Evolutionary conservation across 352 stramenopile species (phyloP).

Genomic region (Phytophthora podocarpi): DNA sequence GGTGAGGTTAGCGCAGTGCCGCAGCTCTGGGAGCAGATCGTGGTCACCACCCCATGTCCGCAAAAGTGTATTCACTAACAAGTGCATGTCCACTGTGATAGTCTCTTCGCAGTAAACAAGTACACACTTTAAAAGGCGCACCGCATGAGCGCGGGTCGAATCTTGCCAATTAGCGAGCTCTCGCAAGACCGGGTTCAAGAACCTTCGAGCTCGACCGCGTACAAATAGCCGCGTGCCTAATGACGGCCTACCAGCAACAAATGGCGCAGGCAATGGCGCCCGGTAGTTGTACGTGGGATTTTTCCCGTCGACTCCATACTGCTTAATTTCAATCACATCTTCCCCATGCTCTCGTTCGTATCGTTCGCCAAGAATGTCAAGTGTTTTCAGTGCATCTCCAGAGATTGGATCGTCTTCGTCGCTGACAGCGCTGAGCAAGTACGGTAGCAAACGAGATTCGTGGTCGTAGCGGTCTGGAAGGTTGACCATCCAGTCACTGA

Average conservation of each 20-base stretch:
- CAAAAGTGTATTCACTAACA: slow-evolving; percentile 75
- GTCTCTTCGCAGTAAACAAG: slow-evolving; percentile 94
- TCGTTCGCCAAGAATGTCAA: slow-evolving; percentile 63
- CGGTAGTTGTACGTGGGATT: slow-evolving; percentile 88
- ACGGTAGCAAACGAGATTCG: slow-evolving; percentile 93
- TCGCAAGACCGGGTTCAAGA: slow-evolving; percentile 87
- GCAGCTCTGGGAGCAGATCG: slow-evolving; percentile 27
- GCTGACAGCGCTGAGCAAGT: slow-evolving; percentile 90
- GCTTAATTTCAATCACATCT: slow-evolving; percentile 93
- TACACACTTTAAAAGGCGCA: slow-evolving; percentile 89
- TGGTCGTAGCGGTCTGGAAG: slow-evolving; percentile 95
- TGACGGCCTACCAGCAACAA: slow-evolving; percentile 70
- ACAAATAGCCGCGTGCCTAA: slow-evolving; percentile 93
- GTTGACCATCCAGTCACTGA: slow-evolving; percentile 90
- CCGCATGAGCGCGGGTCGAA: slow-evolving; percentile 80
- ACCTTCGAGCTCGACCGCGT: slow-evolving; percentile 86
- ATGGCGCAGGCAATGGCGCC: slow-evolving; percentile 79
- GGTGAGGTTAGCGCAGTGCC: slow-evolving; percentile 56
- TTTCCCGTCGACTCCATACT: slow-evolving; percentile 94
- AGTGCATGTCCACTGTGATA: slow-evolving; percentile 90
- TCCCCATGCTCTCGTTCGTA: slow-evolving; percentile 76
- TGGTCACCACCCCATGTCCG: slow-evolving; percentile 46
- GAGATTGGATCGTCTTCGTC: slow-evolving; percentile 66
- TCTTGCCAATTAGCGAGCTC: slow-evolving; percentile 94
- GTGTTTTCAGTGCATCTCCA: slow-evolving; percentile 64